Percentiles rank a stretch among this genome's conserved stretches.
Conservation (phyloP, 768 basidiomycete species). For the Scleroderma citrinum region DNA sequence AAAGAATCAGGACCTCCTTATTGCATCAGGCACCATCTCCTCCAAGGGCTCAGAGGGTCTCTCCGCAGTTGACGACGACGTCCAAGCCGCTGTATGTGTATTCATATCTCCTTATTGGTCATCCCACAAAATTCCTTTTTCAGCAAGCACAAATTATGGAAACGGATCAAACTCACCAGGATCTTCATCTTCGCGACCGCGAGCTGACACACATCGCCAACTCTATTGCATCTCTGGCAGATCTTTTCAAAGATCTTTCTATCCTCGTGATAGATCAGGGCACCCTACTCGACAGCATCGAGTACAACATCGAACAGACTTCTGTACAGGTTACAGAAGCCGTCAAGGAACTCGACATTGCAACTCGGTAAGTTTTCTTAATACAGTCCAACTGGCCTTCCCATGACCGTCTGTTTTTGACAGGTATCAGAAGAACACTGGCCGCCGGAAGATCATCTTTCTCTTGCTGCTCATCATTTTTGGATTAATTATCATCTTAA, state of each 20-base stretch:
- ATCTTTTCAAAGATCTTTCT: constrained; percentile 93
- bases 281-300: constrained; percentile 91
- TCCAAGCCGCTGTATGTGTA: constrained; percentile 71
- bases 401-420: not conserved
- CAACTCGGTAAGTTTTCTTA: constrained; percentile 58
- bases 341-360: constrained; percentile 75
- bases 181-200: constrained; percentile 45
- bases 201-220: constrained; percentile 89
- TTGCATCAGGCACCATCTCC: constrained; percentile 83
- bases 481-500: constrained; percentile 79
- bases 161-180: constrained; percentile 34
- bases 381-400: not conserved
- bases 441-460: constrained; percentile 89
- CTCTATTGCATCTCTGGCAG: constrained; percentile 86
- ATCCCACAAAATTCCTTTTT: constrained; percentile 1
- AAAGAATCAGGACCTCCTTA: constrained; percentile 91
- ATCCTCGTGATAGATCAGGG: constrained; percentile 96
- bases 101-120: constrained; percentile 10
- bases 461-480: constrained; percentile 86
- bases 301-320: constrained; percentile 96
- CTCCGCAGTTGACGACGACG: constrained; percentile 85
- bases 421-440: constrained; percentile 93
- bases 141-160: constrained; percentile 33
- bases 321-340: constrained; percentile 77
- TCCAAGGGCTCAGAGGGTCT: constrained; percentile 78